Evolutionary conservation across 2,329 filamentous ascomycete genomes (phyloP), one percentile per base, ranked within the genome.

Genomic region (Fusarium newnesense): DNA sequence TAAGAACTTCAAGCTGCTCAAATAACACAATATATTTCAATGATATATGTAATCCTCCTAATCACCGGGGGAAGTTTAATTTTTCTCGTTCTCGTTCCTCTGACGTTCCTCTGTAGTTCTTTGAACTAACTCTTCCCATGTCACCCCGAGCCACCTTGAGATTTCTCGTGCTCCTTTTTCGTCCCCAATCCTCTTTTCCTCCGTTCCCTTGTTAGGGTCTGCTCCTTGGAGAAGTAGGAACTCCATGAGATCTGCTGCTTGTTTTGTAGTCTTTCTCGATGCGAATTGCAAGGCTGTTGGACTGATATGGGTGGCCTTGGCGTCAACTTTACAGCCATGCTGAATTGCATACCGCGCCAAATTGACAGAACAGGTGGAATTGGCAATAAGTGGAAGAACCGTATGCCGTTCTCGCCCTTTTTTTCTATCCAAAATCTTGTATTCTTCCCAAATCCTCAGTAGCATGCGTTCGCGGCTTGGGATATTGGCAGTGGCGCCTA

Each of bases 11-110:
- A 7, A 7, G 9, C 21, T 50, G 0, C 2, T 9, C 4, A 32
- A 18, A 18, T n/a, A 0, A 12, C n/a, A 2, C 2, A 50, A 32
- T 19, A n/a, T n/a, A 9, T 24, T 9, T 13, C 10, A 21, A 21
- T 13, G 19, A n/a, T 13, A 15, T 28, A 21, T 13, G 0, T n/a
- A n/a, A n/a, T n/a, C n/a, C n/a, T n/a, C n/a, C n/a, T n/a, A n/a
- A n/a, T n/a, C n/a, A n/a, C n/a, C n/a, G n/a, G n/a, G n/a, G n/a
- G n/a, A n/a, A n/a, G n/a, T n/a, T n/a, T n/a, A n/a, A n/a, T n/a
- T n/a, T n/a, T n/a, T n/a, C n/a, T n/a, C n/a, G n/a, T n/a, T n/a
- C 9, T 3, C 1, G 4, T 0, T 18, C 2, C 9, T 16, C 3
- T 5, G 15, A 5, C 1, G 30, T 5, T 19, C 4, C 6, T 19